phyloP scores from a whole-genome alignment of 176 grass and related monocot genomes.

The Rhynchospora breviuscula region DNA sequence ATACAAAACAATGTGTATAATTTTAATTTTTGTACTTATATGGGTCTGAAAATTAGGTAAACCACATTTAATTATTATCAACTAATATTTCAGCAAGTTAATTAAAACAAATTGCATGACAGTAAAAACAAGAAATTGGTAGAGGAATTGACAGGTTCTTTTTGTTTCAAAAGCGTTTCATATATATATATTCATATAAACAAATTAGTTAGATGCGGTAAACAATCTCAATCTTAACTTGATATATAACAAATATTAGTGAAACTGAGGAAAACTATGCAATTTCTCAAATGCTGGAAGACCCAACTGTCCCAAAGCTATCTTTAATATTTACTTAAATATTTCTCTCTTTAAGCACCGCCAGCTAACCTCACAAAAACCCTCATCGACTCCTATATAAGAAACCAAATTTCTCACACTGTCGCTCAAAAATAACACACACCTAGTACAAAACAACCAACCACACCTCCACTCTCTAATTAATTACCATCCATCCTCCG shows the following conservation, averaged over 20 bases:
- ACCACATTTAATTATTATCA: background rate
- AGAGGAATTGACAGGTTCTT: no score
- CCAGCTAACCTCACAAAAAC: conserved; percentile 6
- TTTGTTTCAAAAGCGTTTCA: background rate
- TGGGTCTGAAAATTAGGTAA: background rate
- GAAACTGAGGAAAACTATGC: background rate
- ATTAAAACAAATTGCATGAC: background rate
- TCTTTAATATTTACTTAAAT: background rate
- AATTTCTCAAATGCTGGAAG: background rate
- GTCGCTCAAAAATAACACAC: background rate
- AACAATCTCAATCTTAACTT: background rate
- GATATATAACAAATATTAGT: background rate
- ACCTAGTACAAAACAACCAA: background rate
- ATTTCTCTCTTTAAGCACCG: conserved; percentile 17
- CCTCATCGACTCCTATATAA: conserved; percentile 10
- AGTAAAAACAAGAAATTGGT: background rate
- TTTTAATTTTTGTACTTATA: background rate
- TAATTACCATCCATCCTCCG: background rate
- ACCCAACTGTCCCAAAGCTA: background rate
- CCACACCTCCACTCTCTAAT: background rate
- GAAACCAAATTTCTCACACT: conserved; percentile 11
- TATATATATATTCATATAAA: background rate
- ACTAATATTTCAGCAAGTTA: background rate
- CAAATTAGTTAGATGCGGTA: background rate
- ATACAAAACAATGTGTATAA: background rate